Evolutionary conservation across 2,329 filamentous ascomycete genomes (phyloP), one percentile per base, ranked within the genome.

Genomic region (Fusarium sp.): DNA sequence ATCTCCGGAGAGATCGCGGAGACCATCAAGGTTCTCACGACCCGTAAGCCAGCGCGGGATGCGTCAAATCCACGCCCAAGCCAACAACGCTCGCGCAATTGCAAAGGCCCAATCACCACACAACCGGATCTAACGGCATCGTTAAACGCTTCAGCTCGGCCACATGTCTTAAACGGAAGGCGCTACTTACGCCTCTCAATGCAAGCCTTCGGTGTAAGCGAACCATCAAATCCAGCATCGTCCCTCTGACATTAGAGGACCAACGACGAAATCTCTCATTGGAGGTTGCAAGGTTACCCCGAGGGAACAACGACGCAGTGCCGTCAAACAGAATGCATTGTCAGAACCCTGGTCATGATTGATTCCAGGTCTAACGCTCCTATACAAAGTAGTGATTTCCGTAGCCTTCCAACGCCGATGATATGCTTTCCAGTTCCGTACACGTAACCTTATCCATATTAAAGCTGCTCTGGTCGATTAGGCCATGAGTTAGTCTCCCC

Each of bases 21-120:
- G 65, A 46, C 71, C 71, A 76, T 76, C 74, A 76, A 66, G 74
- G 74, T 76, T 75, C 73, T 69, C 72, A 69, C 39, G 52, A 41
- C 54, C 55, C 62, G 47, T 55, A 30, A 43, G 5, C 13, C 27
- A 65, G 53, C 34, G 44, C 28, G 52, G 59, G 62, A 62, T 50
- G 51, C 30, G 53, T 62, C 18, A 51, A 51, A 41, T 66, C 40
- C 41, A 59, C 47, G 60, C 44, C 55, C 43, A 30, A 36, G 65
- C 54, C 60, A 46, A 63, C 52, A 60, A 43, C 44, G 54, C 37
- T 51, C 56, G 62, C 59, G 47, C 63, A 68, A 55, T 56, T 43
- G 44, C 44, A 60, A 63, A 18, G 55, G 34, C n/a, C 39, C 47
- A 69, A 66, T 58, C 23, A 55, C 40, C 50, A 55, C 39, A 12